phyloP scores from a whole-genome alignment of 495 filamentous ascomycete species.

The Aspergillus diversus region DNA sequence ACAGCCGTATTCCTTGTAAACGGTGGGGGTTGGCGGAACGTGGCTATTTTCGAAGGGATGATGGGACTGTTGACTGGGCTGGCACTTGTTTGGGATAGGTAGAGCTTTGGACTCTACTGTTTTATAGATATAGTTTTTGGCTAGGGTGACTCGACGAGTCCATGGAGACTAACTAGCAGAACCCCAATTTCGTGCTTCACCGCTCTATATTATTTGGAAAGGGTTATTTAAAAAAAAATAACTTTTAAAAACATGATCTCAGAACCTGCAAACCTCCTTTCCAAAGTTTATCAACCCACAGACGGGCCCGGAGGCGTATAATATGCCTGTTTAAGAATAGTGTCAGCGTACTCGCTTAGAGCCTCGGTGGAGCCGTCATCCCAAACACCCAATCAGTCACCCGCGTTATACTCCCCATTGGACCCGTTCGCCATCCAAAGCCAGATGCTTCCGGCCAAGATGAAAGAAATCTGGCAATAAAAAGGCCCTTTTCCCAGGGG shows the following conservation, averaged over 20 bases:
- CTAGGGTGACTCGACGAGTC: too few species aligned
- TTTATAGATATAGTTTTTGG: too few species aligned
- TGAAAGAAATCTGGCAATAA: background rate
- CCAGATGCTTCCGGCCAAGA: too few species aligned
- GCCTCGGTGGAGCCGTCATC: background rate
- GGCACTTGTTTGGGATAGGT: conserved; percentile 23
- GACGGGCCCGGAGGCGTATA: background rate
- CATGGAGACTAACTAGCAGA: too few species aligned
- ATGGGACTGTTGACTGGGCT: conserved; percentile 19
- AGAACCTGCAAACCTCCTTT: too few species aligned
- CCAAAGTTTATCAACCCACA: too few species aligned
- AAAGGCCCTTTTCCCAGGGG: background rate
- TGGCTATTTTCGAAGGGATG: conserved; percentile 20
- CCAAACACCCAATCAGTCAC: background rate
- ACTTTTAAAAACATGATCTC: background rate
- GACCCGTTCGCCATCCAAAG: too few species aligned
- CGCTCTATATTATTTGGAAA: too few species aligned
- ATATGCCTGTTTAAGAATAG: background rate
- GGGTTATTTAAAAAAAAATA: too few species aligned
- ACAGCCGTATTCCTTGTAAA: conserved; percentile 22
- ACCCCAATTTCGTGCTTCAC: too few species aligned
- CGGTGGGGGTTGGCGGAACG: conserved; percentile 19
- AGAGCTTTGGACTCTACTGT: background rate
- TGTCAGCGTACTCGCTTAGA: background rate
- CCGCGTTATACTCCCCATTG: background rate